A percentile compares a stretch with the other conserved stretches of the same genome.
Conservation (phyloP, 2,329 filamentous ascomycete species). For the Fusarium abutilonis region DNA sequence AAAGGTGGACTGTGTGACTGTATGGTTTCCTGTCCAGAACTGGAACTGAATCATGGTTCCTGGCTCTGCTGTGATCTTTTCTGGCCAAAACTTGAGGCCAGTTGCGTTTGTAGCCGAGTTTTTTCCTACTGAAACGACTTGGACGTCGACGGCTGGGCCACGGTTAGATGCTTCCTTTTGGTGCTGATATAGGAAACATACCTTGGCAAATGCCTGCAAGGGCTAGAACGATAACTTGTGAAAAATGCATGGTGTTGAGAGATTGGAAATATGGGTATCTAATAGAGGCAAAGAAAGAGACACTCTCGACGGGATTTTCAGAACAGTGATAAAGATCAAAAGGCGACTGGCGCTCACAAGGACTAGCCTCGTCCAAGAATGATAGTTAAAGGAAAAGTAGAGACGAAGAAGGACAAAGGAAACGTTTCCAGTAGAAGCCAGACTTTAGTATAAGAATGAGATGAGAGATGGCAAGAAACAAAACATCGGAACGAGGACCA, state of each 20-base stretch:
- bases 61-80: slow-evolving; percentile 68
- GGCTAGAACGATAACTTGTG: slow-evolving; percentile 58
- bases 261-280: slow-evolving; percentile 24
- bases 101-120: slow-evolving; percentile 60
- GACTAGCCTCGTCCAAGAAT: slow-evolving; percentile 46
- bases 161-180: slow-evolving; percentile 10
- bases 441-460: slow-evolving; percentile 41
- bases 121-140: slow-evolving; percentile 72
- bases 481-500: slow-evolving; percentile 43
- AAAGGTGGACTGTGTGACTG: slow-evolving; percentile 80
- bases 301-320: slow-evolving; percentile 22
- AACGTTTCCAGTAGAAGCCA: slow-evolving; percentile 37
- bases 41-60: slow-evolving; percentile 75
- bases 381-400: slow-evolving; percentile 38
- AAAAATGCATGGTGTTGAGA: slow-evolving; percentile 63
- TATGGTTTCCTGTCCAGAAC: slow-evolving; percentile 77
- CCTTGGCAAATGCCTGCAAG: slow-evolving; percentile 60
- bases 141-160: slow-evolving; percentile 56
- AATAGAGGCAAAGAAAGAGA: slow-evolving; percentile 40
- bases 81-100: slow-evolving; percentile 69
- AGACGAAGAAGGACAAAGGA: slow-evolving; percentile 45
- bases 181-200: slow-evolving; percentile 41
- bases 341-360: slow-evolving; percentile 48
- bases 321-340: slow-evolving; percentile 20
- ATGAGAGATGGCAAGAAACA: slow-evolving; percentile 33